Base-by-base conservation (phyloP, 306 rosid species). In the Casuarina glauca region DNA sequence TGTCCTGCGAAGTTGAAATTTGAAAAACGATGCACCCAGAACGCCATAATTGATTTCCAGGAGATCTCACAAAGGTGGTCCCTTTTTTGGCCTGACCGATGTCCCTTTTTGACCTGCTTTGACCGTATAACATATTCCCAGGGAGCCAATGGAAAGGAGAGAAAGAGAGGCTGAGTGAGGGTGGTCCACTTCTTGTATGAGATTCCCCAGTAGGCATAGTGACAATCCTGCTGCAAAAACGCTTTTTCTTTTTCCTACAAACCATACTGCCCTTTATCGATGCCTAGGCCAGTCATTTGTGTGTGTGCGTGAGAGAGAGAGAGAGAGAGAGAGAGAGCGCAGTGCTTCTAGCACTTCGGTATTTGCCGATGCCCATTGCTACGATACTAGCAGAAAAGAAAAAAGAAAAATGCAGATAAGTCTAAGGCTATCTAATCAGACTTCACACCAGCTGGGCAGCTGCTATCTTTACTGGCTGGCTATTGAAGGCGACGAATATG, bases 21-120 rank as follows among this genome's bases (percentile, higher is more conserved):
- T 61, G 12, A 32, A 61, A 1, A 58, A 58, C 9, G 3, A 61
- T 35, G 67, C 67, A 61, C 39, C 13, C 26, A 13, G 70, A 73
- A 77, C 26, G 35, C 42, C 4, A 63, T 38, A 76, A 70, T 26
- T 67, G 80, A 70, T 73, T 57, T 62, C 70, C 85, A 79, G 86
- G 84, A 82, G 88, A 81, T 80, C 77, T 42, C 70, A 17, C 71
- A 41, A 74, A 50, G 79, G 85, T 77, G 84, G 86, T 82, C 79
- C 90, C 82, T 86, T 88, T 84, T 85, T 53, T 42, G 48, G 35
- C 55, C 84, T 82, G 88, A 82, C 79, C 82, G 69, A 79, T 83
- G 92, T 84, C 77, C 82, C 89, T 74, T 90, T 83, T 87, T 84
- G 90, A 92, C 90, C 90, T 86, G 89, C 88, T 84, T 90, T 93